A percentile compares a stretch with the other conserved stretches of the same genome.
Conservation (phyloP, 192 early-diverging fungal species). For the Linnemannia schmuckeri region DNA sequence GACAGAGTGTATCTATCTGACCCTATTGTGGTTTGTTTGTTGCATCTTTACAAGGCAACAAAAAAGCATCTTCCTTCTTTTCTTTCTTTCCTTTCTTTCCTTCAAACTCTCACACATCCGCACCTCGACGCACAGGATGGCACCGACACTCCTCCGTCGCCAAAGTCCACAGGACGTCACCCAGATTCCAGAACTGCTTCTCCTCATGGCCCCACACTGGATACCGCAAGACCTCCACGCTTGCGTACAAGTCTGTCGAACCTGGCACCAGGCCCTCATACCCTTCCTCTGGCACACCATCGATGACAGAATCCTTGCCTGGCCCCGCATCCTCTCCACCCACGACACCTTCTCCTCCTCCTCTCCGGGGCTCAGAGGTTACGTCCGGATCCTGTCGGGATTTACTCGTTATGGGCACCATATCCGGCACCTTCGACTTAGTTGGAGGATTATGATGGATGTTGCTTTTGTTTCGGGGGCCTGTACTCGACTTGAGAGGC, state of each 20-base stretch:
- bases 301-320: background rate
- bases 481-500: background rate
- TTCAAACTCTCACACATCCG: background rate
- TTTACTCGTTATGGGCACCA: background rate
- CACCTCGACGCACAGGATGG: background rate
- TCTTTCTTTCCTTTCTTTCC: background rate
- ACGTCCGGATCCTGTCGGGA: background rate
- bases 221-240: background rate
- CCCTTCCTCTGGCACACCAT: slow-evolving; percentile 17
- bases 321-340: background rate
- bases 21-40: background rate
- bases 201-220: background rate
- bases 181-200: slow-evolving; percentile 5
- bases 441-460: background rate
- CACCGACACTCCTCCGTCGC: background rate
- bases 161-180: background rate
- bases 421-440: background rate
- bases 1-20: background rate
- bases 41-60: background rate
- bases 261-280: background rate
- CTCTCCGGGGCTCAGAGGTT: background rate
- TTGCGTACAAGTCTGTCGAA: slow-evolving; percentile 1
- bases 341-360: background rate
- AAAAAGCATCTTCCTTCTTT: background rate
- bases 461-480: background rate